These are phyloP conservation scores for Colletotrichum camelliae DNA, from an alignment of 2,329 filamentous ascomycete genomes.

Conservation along the genomic window DNA sequence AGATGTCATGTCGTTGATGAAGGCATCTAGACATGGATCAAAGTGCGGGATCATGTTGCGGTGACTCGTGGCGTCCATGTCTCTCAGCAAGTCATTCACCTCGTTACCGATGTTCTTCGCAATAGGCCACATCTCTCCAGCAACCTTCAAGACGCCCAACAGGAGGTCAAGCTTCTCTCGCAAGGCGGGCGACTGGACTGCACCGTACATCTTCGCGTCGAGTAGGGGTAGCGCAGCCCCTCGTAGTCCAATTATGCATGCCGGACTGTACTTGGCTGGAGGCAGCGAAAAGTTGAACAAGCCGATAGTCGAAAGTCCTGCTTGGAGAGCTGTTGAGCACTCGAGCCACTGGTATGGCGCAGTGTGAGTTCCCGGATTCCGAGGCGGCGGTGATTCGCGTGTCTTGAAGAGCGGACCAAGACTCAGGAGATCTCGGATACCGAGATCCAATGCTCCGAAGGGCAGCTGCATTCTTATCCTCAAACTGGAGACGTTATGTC, in stretches of 20 bases:
- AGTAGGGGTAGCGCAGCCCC: constrained; percentile 34
- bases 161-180: constrained; percentile 36
- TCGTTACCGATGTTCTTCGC: constrained; percentile 29
- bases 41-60: neutral
- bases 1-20: constrained; percentile 4
- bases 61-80: neutral
- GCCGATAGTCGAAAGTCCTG: constrained; percentile 34
- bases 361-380: neutral
- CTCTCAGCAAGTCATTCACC: constrained; percentile 1
- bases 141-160: constrained; percentile 32
- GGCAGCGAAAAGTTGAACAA: constrained; percentile 35
- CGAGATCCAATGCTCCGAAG: constrained; percentile 24
- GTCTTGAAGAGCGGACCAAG: constrained; percentile 15
- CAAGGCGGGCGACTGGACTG: constrained; percentile 33
- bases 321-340: constrained; percentile 28
- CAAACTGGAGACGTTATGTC: neutral
- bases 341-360: neutral
- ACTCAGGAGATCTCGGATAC: constrained; percentile 1
- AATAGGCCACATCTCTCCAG: constrained; percentile 38
- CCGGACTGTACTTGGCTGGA: constrained; percentile 30
- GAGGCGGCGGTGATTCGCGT: neutral
- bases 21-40: neutral
- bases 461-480: constrained; percentile 25
- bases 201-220: constrained; percentile 37
- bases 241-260: constrained; percentile 27